phyloP scores from a whole-genome alignment of 495 filamentous ascomycete genomes.

The Collariella sp. region DNA sequence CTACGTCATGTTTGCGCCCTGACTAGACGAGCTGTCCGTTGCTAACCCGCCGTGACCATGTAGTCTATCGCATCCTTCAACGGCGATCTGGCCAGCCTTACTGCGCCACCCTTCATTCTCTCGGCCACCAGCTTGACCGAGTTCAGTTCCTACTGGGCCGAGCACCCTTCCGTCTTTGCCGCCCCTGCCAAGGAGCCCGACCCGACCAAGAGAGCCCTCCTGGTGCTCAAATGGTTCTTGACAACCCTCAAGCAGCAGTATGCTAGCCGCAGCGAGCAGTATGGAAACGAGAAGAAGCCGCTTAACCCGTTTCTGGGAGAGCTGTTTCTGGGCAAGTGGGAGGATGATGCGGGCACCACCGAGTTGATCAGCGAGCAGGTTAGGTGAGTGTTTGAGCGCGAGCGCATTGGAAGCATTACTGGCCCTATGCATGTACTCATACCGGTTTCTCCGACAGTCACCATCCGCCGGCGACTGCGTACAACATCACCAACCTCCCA shows the following conservation, averaged over 20 bases:
- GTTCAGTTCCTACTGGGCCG: conserved; percentile 94
- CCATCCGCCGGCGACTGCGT: conserved; percentile 95
- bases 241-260: conserved; percentile 94
- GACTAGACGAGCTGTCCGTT: background rate
- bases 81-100: conserved; percentile 88
- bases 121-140: conserved; percentile 85
- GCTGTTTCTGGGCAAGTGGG: conserved; percentile 83
- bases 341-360: conserved; percentile 63
- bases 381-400: conserved; percentile 40
- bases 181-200: conserved; percentile 76
- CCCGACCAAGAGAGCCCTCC: conserved; percentile 71
- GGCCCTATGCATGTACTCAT: background rate
- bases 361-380: conserved; percentile 57
- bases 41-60: conserved; percentile 3
- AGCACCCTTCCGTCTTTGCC: conserved; percentile 81
- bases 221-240: conserved; percentile 95
- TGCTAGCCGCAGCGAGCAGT: conserved; percentile 80
- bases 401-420: background rate
- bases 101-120: conserved; percentile 92
- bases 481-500: conserved; percentile 78
- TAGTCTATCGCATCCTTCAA: conserved; percentile 95
- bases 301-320: conserved; percentile 90
- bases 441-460: conserved; percentile 48
- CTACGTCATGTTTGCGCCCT: no score
- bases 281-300: conserved; percentile 94